Base-by-base conservation (phyloP, 805 yeast species). In the Saccharomycopsis babjevae region DNA sequence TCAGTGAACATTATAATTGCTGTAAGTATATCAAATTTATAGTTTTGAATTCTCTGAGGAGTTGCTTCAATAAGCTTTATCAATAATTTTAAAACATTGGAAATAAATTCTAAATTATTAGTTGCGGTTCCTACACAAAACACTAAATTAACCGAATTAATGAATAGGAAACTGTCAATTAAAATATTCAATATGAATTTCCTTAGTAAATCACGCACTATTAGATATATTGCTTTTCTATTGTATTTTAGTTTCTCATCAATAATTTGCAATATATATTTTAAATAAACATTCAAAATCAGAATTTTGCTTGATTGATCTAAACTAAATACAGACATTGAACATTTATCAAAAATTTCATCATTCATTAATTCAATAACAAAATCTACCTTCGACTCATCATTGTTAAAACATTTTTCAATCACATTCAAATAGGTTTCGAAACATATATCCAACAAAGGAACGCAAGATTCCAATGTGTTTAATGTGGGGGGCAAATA, bases 1-100 rank as follows among this genome's bases (percentile, higher is more conserved):
- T 54, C 57, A 15, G 56, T 20, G 25, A 61, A 61, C 11, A 54
- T 10, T 11, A 55, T 22, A 11, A 61, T n/a, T 8, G 54, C 63
- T 11, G 60, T 25, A 10, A 61, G 16, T 1, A 61, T 46, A 25
- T 61, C 63, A 46, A 54, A 61, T 38, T 55, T 57, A 40, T 61
- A 58, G 1, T 34, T 34, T 22, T 40, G 55, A 7, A 60, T 39
- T 42, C 60, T 18, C 13, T 39, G 40, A 16, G 28, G 36, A 32
- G 58, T 22, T 7, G 10, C 18, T 18, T 32, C 42, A 38, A 57
- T 46, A 34, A 52, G 4, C 11, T 52, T 20, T 5, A 32, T 20
- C 5, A 56, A 22, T 30, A 50, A 46, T 16, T 20, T 20, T 3
- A 59, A 32, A n/a, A 56, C 32, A 5, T 13, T 40, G 13, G 4